Evolutionary conservation across 345 rosid species (phyloP).

Genomic region (Murraya koenigii): DNA sequence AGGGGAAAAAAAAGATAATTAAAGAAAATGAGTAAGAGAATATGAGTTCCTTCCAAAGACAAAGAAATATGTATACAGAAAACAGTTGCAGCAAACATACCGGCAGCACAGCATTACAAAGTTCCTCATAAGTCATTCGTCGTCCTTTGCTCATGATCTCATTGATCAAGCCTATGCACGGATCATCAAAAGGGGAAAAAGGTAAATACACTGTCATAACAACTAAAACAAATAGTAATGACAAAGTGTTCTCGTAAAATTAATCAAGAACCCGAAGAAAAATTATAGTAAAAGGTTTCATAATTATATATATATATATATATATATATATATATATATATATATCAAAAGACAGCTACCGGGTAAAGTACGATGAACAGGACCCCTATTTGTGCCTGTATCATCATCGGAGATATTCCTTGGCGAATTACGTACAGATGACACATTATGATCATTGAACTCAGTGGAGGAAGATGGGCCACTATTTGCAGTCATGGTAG

Average conservation of each 20-base stretch:
- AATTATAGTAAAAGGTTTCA: background rate
- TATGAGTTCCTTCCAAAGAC: background rate
- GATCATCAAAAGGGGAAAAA: background rate
- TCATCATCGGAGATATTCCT: slow-evolving; percentile 67
- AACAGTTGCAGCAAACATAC: slow-evolving; percentile 41
- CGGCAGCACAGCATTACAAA: slow-evolving; percentile 91
- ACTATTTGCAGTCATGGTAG: slow-evolving; percentile 61
- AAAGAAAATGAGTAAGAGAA: background rate
- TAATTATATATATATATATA: background rate
- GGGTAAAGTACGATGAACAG: slow-evolving; percentile 76
- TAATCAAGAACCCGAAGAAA: background rate
- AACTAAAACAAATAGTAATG: background rate
- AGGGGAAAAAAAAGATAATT: background rate
- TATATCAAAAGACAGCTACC: slow-evolving; percentile 29
- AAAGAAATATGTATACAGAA: slow-evolving; percentile 2
- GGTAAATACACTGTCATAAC: background rate
- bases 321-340: background rate
- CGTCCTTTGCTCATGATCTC: slow-evolving; percentile 94
- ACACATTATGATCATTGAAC: slow-evolving; percentile 55
- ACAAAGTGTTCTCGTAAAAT: background rate
- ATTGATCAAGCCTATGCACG: slow-evolving; percentile 60
- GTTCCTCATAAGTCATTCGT: slow-evolving; percentile 93
- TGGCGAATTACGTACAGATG: slow-evolving; percentile 63
- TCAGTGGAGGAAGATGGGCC: slow-evolving; percentile 80
- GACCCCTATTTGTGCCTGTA: slow-evolving; percentile 39